phyloP scores from a whole-genome alignment of 164 flowering plant species.

The Berberis thunbergii region DNA sequence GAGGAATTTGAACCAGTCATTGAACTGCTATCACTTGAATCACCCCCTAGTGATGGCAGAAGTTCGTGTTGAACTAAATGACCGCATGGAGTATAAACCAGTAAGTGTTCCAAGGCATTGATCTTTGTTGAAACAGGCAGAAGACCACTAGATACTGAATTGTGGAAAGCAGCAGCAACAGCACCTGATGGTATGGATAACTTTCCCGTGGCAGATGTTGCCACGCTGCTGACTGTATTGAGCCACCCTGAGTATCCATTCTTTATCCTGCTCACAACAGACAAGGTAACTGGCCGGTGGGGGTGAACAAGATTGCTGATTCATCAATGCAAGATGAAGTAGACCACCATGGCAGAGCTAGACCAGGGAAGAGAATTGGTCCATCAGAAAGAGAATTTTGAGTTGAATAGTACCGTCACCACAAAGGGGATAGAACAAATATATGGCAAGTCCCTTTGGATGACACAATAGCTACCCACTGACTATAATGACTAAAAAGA shows the following conservation, averaged over 20 bases:
- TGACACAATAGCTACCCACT: slow-evolving; percentile 86
- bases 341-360: slow-evolving; percentile 89
- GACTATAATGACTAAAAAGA: slow-evolving; percentile 84
- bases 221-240: slow-evolving; percentile 61
- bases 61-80: slow-evolving; percentile 69
- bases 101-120: slow-evolving; percentile 59
- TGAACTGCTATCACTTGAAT: slow-evolving; percentile 36
- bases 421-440: slow-evolving; percentile 79
- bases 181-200: slow-evolving; percentile 63
- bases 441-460: slow-evolving; percentile 91
- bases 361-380: slow-evolving; percentile 36
- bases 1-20: slow-evolving; percentile 33
- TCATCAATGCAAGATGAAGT: slow-evolving; percentile 42
- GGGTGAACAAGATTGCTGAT: slow-evolving; percentile 46
- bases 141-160: slow-evolving; percentile 29
- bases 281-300: slow-evolving; percentile 61
- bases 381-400: slow-evolving; percentile 43
- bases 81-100: slow-evolving; percentile 85
- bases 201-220: slow-evolving; percentile 74
- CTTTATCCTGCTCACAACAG: slow-evolving; percentile 82
- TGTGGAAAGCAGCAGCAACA: slow-evolving; percentile 72
- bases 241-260: slow-evolving; percentile 62
- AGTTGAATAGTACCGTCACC: slow-evolving; percentile 72
- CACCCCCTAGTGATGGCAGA: slow-evolving; percentile 49
- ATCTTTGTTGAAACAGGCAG: slow-evolving; percentile 21